Evolutionary conservation across 495 filamentous ascomycete species (phyloP).

Genomic region (Penicillium waksmanii): DNA sequence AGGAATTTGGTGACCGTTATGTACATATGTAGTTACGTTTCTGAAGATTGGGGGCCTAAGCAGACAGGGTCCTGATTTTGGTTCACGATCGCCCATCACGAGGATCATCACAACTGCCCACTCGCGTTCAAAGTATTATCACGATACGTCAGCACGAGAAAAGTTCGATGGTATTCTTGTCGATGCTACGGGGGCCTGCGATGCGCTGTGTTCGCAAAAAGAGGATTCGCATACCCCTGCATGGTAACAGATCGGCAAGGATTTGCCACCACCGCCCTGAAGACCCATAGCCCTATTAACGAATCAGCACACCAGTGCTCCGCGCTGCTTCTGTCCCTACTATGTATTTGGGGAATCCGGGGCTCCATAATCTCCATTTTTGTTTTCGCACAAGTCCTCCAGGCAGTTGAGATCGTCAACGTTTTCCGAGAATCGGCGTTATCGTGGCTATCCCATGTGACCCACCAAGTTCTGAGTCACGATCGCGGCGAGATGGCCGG

Average conservation of each 20-base stretch:
- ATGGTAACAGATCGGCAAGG: slow-evolving; percentile 1
- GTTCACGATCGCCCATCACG: not conserved
- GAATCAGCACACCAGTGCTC: not conserved
- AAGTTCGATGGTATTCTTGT: slow-evolving; percentile 1
- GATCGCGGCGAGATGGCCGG: not conserved
- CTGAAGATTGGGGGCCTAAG: not conserved
- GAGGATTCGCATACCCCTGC: not conserved
- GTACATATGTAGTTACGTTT: not conserved
- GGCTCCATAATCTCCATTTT: slow-evolving; percentile 1
- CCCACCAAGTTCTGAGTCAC: not conserved
- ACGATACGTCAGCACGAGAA: not conserved
- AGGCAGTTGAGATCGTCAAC: not conserved
- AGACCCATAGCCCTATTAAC: not conserved
- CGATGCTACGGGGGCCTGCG: not conserved
- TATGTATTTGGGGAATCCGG: not conserved
- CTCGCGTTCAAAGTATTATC: not conserved
- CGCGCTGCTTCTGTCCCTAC: not conserved
- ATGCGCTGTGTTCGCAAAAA: not conserved
- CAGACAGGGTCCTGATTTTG: not conserved
- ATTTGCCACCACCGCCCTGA: slow-evolving; percentile 3
- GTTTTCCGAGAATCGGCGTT: not conserved
- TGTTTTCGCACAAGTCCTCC: not conserved
- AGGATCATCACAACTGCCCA: not conserved
- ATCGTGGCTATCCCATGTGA: not conserved
- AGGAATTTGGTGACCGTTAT: not conserved